Base-by-base conservation (phyloP, 306 rosid species). In the Sphenostylis stenocarpa region DNA sequence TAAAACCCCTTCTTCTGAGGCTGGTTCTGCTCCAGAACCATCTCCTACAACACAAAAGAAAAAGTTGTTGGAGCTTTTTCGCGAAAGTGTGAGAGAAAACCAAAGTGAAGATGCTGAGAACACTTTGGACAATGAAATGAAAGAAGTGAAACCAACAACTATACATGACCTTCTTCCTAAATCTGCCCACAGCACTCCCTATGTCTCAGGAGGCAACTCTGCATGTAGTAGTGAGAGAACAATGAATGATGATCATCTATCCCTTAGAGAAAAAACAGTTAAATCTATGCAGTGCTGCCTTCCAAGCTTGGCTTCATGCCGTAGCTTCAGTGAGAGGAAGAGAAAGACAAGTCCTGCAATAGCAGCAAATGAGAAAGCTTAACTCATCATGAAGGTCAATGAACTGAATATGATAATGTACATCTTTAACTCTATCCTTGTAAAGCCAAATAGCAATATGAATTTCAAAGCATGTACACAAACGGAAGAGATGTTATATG, bases 291-390 rank as follows among this genome's bases (percentile, higher is more conserved):
- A 86, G 45, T 67, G 97, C 77, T 95, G 99, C 77, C 87, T 95
- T 79, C 96, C 99, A 3, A 84, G 90, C 89, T 82, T 95, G 84
- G 83, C 79, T 73, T 89, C 96, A 3, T 84, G 93, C 73, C 77
- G 88, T 31, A 89, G 93, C 87, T 89, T 85, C 17, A 80, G 90
- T 36, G 90, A 86, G 67, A 87, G 92, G 85, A 88, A 90, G 87
- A 95, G 86, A 88, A 87, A 83, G 84, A 81, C 82, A 61, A 85
- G 85, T 77, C 89, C 90, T 39, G 87, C 94, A 56, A 63, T 91
- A 52, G 88, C 87, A 45, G 89, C 90, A 51, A 80, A 70, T 85
- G 89, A 75, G 69, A 88, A 82, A 38, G 67, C 72, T 73, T 82
- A 77, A 87, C 4, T 48, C 36, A 61, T 21, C 67, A 57, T 60